Evolutionary conservation across 2,329 filamentous ascomycete genomes (phyloP).

Genomic region (Ophiocordyceps camponoti-rufipedis): DNA sequence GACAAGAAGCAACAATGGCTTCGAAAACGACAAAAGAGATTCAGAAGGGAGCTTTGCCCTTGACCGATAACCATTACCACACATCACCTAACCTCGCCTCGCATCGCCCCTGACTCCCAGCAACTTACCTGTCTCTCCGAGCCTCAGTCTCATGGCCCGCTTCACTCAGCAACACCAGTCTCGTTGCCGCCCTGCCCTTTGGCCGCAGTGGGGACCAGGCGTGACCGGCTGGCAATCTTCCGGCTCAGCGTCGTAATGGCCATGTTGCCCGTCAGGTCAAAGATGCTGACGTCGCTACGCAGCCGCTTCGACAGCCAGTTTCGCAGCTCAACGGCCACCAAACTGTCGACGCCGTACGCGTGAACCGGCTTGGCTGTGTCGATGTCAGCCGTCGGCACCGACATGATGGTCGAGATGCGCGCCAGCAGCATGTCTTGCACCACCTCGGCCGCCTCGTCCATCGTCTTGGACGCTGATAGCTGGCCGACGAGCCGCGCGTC

Average conservation of each 20-base stretch:
- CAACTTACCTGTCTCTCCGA: too few species aligned
- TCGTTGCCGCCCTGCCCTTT: neutral
- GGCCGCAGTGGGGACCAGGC: neutral
- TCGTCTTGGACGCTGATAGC: neutral
- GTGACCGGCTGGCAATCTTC: conserved; percentile 1
- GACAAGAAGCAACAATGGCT: too few species aligned
- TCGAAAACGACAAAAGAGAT: too few species aligned
- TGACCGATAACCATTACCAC: too few species aligned
- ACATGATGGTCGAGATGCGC: neutral
- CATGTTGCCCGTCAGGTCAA: conserved; percentile 1
- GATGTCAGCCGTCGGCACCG: neutral
- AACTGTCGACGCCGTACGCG: conserved; percentile 1
- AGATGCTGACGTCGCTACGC: neutral
- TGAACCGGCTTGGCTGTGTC: neutral
- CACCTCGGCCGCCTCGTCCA: neutral
- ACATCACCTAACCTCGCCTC: too few species aligned
- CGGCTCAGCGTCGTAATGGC: neutral
- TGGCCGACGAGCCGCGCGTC: neutral
- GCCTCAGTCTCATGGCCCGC: neutral
- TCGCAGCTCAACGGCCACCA: conserved; percentile 1
- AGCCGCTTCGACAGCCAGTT: conserved; percentile 1
- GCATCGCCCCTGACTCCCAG: too few species aligned
- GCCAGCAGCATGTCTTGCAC: neutral
- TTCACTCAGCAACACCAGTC: too few species aligned
- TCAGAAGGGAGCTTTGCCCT: too few species aligned